Evolutionary conservation across 176 grass and related monocot species (phyloP).

Genomic region (Oryza nivara): DNA sequence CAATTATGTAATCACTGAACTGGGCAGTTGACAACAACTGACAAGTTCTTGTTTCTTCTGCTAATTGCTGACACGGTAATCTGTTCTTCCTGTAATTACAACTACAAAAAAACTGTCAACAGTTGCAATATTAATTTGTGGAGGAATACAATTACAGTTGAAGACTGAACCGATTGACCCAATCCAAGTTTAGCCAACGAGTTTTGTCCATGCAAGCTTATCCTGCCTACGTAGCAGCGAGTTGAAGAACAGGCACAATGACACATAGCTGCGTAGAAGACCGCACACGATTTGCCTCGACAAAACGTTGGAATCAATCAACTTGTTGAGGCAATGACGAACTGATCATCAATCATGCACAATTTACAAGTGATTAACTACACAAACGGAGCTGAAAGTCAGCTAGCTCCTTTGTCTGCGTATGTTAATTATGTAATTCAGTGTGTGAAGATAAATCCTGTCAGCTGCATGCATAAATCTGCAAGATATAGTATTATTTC

Average conservation of each 20-base stretch:
- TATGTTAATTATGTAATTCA: neutral
- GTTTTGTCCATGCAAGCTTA: neutral
- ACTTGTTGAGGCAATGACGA: neutral
- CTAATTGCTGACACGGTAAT: neutral
- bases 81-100: neutral
- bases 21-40: conserved; percentile 17
- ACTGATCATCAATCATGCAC: neutral
- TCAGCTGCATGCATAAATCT: neutral
- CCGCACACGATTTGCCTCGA: neutral
- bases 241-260: conserved; percentile 24
- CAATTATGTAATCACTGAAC: neutral
- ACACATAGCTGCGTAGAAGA: neutral
- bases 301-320: neutral
- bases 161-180: neutral
- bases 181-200: neutral
- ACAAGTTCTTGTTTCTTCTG: neutral
- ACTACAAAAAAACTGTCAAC: neutral
- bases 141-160: neutral
- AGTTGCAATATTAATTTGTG: neutral
- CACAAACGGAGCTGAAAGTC: neutral
- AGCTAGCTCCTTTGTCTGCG: neutral
- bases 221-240: conserved; percentile 26
- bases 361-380: neutral
- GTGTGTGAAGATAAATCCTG: neutral
- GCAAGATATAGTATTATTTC: neutral